Percentiles rank a stretch among this genome's conserved stretches.
Conservation (phyloP, 345 rosid genomes). For the Rhodamnia rubescens region DNA sequence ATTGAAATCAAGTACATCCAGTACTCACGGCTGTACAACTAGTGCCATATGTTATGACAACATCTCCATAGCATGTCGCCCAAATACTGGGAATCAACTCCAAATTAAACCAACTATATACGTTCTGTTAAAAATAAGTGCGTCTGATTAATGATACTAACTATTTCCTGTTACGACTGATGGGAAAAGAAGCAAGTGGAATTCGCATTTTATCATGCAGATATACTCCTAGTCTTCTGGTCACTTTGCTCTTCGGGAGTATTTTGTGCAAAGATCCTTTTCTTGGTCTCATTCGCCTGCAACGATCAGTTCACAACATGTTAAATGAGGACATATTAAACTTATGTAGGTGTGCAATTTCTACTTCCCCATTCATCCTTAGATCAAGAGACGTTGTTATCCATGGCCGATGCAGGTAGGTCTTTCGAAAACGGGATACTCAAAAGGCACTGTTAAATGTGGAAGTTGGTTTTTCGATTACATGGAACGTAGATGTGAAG, state of each 20-base stretch:
- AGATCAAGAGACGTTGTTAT: background rate
- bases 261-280: constrained; percentile 17
- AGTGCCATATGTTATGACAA: background rate
- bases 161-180: background rate
- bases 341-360: background rate
- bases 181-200: background rate
- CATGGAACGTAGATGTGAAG: background rate
- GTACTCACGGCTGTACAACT: background rate
- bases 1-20: background rate
- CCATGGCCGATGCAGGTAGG: background rate
- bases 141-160: background rate
- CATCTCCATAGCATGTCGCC: background rate
- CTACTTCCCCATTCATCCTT: background rate
- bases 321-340: background rate
- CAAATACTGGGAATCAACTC: background rate
- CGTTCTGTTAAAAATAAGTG: background rate
- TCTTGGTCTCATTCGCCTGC: constrained; percentile 26
- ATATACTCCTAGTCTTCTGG: background rate
- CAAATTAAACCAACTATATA: background rate
- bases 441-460: background rate
- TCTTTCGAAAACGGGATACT: background rate
- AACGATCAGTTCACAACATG: background rate
- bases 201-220: background rate
- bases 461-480: background rate
- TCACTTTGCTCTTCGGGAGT: background rate